These are phyloP conservation scores for Penicillium paxilli DNA, from an alignment of 495 filamentous ascomycete genomes.

Conservation along the genomic window DNA sequence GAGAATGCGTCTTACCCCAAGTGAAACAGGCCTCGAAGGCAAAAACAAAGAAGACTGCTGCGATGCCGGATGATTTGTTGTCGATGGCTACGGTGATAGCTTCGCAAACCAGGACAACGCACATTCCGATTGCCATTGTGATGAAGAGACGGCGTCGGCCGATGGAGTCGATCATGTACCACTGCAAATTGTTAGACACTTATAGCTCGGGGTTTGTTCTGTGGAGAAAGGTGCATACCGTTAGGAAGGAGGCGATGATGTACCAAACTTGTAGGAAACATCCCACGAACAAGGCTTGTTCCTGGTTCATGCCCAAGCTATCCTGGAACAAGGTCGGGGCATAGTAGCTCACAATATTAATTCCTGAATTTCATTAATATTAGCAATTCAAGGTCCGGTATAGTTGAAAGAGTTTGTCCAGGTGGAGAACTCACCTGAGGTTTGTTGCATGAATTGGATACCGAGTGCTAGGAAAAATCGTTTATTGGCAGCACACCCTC, in stretches of 20 bases:
- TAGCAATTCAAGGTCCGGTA: neutral
- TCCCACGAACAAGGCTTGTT: conserved; percentile 26
- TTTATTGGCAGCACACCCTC: conserved; percentile 26
- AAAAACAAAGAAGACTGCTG: conserved; percentile 33
- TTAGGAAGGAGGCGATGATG: conserved; percentile 31
- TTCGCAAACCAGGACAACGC: conserved; percentile 23
- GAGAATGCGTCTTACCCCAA: conserved; percentile 20
- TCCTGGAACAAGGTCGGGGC: conserved; percentile 30
- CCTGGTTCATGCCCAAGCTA: conserved; percentile 24
- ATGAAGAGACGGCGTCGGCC: conserved; percentile 26
- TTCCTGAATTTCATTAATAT: conserved; percentile 2
- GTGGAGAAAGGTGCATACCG: conserved; percentile 9
- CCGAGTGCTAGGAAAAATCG: conserved; percentile 33
- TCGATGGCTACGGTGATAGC: conserved; percentile 25
- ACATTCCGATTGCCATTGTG: conserved; percentile 33
- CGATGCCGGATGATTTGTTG: conserved; percentile 14
- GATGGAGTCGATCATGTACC: conserved; percentile 33
- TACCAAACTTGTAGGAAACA: conserved; percentile 29
- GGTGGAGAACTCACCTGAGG: conserved; percentile 23
- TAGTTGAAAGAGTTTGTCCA: neutral
- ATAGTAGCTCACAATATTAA: conserved; percentile 35
- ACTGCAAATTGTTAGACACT: conserved; percentile 12
- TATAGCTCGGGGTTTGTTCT: neutral
- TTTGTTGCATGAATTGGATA: conserved; percentile 40
- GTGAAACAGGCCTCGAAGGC: conserved; percentile 37